Evolutionary conservation across 2,329 filamentous ascomycete genomes (phyloP), one percentile per base, ranked within the genome.

Genomic region (Penicillium polonicum): DNA sequence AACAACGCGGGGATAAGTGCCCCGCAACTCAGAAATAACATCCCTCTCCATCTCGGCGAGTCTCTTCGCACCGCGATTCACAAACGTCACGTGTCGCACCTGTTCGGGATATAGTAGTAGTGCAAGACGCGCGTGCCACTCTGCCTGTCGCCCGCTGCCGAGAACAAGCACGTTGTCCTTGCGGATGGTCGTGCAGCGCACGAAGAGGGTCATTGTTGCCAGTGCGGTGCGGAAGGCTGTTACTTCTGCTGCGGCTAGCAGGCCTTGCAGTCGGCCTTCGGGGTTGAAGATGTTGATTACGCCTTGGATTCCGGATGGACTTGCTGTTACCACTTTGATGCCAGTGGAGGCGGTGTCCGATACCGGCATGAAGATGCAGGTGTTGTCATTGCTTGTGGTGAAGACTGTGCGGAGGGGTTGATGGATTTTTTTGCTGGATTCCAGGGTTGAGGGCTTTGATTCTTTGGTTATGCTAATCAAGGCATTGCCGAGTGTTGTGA

Each of bases 211-310:
- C 53, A 88, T 84, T 4, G 88, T 88, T 1, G 85, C 85, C 12
- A 93, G 79, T 0, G 90, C 88, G 0, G 91, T 94, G 59, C 91
- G 86, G 74, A 93, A 94, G 3, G 88, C 90, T 0, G 91, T 94
- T 33, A 93, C 77, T 45, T 89, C 86, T 58, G 84, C 83, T 17
- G 90, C 89, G 66, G 91, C 88, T 38, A 94, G 76, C 55, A 93
- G 81, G 5, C 88, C 90, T 5, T 84, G 74, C 0, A 89, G 82
- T 12, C 78, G 74, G 42, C 90, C 90, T 23, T 82, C 77, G 2
- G 83, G 80, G 0, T 79, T 78, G 76, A 90, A 88, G 48, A 93
- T 78, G 29, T 88, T 89, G 50, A 93, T 80, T 8, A 88, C 85
- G 19, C 89, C 88, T 3, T 83, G 85, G 15, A 88, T 83, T 39